Base-by-base conservation (phyloP, 805 yeast species). In the Metschnikowia drakensbergensis region DNA sequence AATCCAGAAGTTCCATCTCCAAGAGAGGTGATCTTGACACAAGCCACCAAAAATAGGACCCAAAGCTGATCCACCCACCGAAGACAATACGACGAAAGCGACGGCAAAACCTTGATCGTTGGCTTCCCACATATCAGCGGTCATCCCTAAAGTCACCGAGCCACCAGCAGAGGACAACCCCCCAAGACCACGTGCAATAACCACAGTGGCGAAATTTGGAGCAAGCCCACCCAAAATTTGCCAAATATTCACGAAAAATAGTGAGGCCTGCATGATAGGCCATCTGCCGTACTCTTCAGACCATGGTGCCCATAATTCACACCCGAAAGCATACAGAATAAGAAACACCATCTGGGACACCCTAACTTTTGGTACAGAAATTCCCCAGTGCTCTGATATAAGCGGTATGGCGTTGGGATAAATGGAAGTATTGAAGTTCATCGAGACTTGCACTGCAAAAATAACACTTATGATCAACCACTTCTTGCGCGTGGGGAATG, bases 371-470 rank as follows among this genome's bases (percentile, higher is more conserved):
- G 58, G 64, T 45, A 50, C 54, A 29, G 59, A 47, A 23, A 64
- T 52, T 29, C 52, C 47, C 45, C 54, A 65, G 3, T 63, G 53
- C 32, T 60, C 66, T 11, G 63, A 41, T 25, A 64, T 54, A 10
- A 49, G 47, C 8, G 60, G 51, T 5, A 59, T 55, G 7, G 66
- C 63, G 11, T 55, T 54, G 8, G 66, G 60, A 45, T 61, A 71
- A 6, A 71, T 64, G 49, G 69, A 61, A 1, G 76, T 51, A 54
- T 71, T 71, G 60, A 67, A 71, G 53, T 71, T 71, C 75, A 71
- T 71, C 3, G 74, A 69, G 43, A 67, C 48, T 50, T 71, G 76
- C 11, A 70, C 73, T 10, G 60, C 49, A 45, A 71, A 71, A 17
- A 68, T 63, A 2, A 69, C 66, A 0, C 70, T 54, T n/a, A 71